phyloP scores from a whole-genome alignment of 1,284 basidiomycete genomes.

The Neolentinus lepideus region DNA sequence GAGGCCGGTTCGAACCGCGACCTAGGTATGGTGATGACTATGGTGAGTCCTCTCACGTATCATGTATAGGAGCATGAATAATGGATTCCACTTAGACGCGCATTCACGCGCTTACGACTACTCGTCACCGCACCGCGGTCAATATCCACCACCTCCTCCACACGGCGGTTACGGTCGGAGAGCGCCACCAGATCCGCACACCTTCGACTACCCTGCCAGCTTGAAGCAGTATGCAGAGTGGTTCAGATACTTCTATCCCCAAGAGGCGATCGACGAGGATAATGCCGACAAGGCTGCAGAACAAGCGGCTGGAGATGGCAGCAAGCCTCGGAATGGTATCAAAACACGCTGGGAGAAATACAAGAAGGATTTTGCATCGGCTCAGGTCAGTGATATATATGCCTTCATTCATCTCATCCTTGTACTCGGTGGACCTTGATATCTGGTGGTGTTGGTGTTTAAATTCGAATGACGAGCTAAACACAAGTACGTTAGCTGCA shows the following conservation, averaged over 20 bases:
- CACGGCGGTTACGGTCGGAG: constrained; percentile 37
- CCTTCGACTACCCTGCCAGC: constrained; percentile 74
- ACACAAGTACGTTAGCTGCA: constrained; percentile 52
- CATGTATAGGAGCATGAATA: constrained; percentile 6
- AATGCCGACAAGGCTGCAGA: constrained; percentile 74
- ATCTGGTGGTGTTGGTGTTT: constrained; percentile 12
- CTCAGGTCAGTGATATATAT: constrained; percentile 59
- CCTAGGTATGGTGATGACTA: constrained; percentile 76
- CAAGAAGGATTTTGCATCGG: constrained; percentile 79
- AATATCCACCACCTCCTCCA: constrained; percentile 25
- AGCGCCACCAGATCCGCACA: constrained; percentile 73
- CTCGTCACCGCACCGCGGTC: constrained; percentile 51
- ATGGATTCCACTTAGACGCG: constrained; percentile 36
- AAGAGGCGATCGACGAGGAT: constrained; percentile 73
- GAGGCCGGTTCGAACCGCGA: constrained; percentile 72
- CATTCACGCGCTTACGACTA: constrained; percentile 60
- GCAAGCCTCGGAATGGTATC: constrained; percentile 75
- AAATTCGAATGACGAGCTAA: constrained; percentile 20
- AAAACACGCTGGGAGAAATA: constrained; percentile 84
- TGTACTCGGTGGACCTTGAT: constrained; percentile 5
- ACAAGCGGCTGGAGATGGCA: constrained; percentile 70
- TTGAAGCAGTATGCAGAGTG: constrained; percentile 87
- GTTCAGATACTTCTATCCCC: constrained; percentile 78
- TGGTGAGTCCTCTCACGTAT: constrained; percentile 40
- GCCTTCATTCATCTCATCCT: constrained; percentile 10